phyloP scores from a whole-genome alignment of 257 asterid species.

The Ligustrum vulgare region DNA sequence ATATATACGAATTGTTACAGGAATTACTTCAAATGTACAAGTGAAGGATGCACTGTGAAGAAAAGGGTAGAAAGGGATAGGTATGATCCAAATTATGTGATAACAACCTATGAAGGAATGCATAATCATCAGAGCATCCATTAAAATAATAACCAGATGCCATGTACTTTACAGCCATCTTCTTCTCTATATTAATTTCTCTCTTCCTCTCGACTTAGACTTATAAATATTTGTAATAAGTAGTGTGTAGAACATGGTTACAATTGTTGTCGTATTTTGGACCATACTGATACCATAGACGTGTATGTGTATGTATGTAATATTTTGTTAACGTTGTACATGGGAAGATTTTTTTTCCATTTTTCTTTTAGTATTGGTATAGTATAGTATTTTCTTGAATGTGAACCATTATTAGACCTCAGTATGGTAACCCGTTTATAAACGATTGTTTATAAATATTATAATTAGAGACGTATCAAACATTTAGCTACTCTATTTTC shows the following conservation, averaged over 20 bases:
- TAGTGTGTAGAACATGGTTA: background rate
- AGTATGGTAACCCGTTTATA: no score
- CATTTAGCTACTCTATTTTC: no score
- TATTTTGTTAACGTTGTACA: background rate
- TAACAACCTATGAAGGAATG: conserved; percentile 51
- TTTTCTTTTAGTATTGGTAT: no score
- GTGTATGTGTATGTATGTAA: background rate
- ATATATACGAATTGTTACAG: conserved; percentile 20
- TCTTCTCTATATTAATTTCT: background rate
- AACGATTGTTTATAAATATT: no score
- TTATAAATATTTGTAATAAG: background rate
- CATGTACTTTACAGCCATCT: conserved; percentile 6
- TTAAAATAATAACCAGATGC: conserved; percentile 9
- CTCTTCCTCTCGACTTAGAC: background rate
- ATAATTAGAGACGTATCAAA: no score
- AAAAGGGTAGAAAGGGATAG: conserved; percentile 53
- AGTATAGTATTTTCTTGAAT: background rate
- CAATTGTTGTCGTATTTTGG: background rate
- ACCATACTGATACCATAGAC: background rate
- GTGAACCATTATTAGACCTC: background rate
- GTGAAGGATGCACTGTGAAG: conserved; percentile 48
- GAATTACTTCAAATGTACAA: conserved; percentile 52
- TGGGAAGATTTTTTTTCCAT: background rate
- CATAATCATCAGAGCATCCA: conserved; percentile 36
- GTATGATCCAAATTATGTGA: conserved; percentile 44